Evolutionary conservation across 1,284 basidiomycete species (phyloP).

Genomic region (Ganoderma lucidum): DNA sequence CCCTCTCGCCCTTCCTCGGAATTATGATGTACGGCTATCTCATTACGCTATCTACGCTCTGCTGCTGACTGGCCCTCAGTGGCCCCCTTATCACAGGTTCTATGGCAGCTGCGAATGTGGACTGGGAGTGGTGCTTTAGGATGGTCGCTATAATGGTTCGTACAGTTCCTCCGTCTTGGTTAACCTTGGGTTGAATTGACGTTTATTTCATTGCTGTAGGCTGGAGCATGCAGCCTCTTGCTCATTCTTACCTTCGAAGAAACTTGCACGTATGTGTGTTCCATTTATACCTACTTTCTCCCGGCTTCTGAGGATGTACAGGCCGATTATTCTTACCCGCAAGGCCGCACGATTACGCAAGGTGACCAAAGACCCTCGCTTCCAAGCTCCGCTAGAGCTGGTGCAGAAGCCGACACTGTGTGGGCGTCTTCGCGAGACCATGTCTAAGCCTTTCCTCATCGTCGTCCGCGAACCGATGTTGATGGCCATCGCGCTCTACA

Average conservation of each 20-base stretch:
- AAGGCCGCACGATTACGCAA: slow-evolving; percentile 42
- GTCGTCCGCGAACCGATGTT: slow-evolving; percentile 53
- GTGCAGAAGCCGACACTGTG: slow-evolving; percentile 39
- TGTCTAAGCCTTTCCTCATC: slow-evolving; percentile 50
- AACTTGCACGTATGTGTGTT: slow-evolving; percentile 59
- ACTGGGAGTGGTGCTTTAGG: slow-evolving; percentile 83
- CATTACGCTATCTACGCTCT: no score
- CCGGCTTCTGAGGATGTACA: slow-evolving; percentile 31
- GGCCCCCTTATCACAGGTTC: slow-evolving; percentile 74
- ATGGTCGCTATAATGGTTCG: slow-evolving; percentile 71
- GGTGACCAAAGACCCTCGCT: slow-evolving; percentile 60
- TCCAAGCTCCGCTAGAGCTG: slow-evolving; percentile 48
- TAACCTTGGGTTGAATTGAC: background rate
- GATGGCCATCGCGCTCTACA: slow-evolving; percentile 57
- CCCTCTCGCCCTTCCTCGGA: slow-evolving; percentile 73
- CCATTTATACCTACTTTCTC: background rate
- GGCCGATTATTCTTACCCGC: slow-evolving; percentile 52
- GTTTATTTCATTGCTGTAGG: background rate
- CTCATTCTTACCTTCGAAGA: slow-evolving; percentile 78
- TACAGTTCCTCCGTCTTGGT: slow-evolving; percentile 9
- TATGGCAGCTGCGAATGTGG: slow-evolving; percentile 51
- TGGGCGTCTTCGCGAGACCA: slow-evolving; percentile 39
- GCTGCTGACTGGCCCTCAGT: background rate
- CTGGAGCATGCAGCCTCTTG: slow-evolving; percentile 52
- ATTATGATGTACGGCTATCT: slow-evolving; percentile 44